phyloP scores from a whole-genome alignment of 2,329 filamentous ascomycete species.

The Neonectria neomacrospora region DNA sequence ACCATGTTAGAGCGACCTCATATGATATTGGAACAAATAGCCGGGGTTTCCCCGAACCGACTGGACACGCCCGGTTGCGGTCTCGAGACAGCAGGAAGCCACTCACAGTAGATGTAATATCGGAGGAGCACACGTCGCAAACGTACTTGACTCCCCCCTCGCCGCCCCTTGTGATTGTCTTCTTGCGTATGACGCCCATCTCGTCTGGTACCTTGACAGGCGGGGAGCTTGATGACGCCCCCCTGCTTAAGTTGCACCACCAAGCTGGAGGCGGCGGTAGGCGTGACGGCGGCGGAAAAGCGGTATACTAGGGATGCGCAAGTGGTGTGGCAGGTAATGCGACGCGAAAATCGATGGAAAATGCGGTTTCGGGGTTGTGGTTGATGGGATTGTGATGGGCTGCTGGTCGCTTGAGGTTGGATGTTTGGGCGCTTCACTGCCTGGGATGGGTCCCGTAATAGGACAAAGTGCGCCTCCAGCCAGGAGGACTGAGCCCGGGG shows the following conservation, averaged over 20 bases:
- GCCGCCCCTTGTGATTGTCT: conserved; percentile 84
- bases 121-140: conserved; percentile 95
- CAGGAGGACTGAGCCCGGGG: conserved; percentile 14
- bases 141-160: conserved; percentile 95
- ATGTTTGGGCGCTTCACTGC: conserved; percentile 40
- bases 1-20: conserved; percentile 28
- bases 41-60: conserved; percentile 42
- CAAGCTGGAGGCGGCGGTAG: conserved; percentile 28
- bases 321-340: conserved; percentile 26
- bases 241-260: conserved; percentile 37
- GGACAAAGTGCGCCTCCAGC: conserved; percentile 24
- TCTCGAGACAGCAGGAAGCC: conserved; percentile 19
- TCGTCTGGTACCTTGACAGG: conserved; percentile 42
- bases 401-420: conserved; percentile 39
- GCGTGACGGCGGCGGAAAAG: conserved; percentile 32
- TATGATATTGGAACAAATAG: conserved; percentile 19
- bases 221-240: conserved; percentile 43
- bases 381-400: conserved; percentile 42
- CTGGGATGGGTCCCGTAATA: conserved; percentile 34
- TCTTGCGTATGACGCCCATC: conserved; percentile 98
- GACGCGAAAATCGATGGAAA: conserved; percentile 48
- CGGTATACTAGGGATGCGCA: conserved; percentile 32
- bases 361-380: conserved; percentile 36
- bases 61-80: conserved; percentile 22
- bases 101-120: conserved; percentile 95